Evolutionary conservation across 139 green algal genomes (phyloP).

Genomic region (Chlorella ohadii): DNA sequence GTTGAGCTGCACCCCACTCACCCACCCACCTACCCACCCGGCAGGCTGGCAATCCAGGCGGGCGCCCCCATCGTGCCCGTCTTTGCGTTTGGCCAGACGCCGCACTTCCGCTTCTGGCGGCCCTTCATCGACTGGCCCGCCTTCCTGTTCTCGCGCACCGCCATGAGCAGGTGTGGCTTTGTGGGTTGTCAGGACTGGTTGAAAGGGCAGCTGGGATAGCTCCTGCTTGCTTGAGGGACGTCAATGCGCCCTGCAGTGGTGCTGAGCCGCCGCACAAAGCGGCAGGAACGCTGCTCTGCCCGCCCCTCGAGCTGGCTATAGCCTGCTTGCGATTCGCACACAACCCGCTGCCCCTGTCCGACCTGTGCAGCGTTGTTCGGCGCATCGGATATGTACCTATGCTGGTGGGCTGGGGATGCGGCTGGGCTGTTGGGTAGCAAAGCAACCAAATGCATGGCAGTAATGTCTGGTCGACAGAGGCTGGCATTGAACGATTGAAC

Average conservation of each 20-base stretch:
- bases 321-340: too few species aligned
- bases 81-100: constrained; percentile 91
- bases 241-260: too few species aligned
- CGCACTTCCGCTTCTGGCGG: constrained; percentile 67
- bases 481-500: too few species aligned
- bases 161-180: neutral
- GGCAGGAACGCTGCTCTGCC: too few species aligned
- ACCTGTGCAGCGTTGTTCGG: constrained; percentile 14
- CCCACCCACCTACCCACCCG: neutral
- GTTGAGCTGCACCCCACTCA: too few species aligned
- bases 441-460: too few species aligned
- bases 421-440: too few species aligned
- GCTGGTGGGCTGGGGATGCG: neutral
- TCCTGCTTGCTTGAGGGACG: too few species aligned
- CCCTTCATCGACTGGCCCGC: constrained; percentile 44
- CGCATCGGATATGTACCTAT: constrained; percentile 33
- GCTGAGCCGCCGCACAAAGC: too few species aligned
- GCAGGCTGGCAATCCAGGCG: constrained; percentile 68
- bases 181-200: neutral
- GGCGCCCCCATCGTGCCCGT: constrained; percentile 79
- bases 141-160: neutral
- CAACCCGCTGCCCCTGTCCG: too few species aligned
- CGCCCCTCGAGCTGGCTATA: too few species aligned
- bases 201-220: neutral
- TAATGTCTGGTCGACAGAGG: too few species aligned